phyloP scores from a whole-genome alignment of 2,329 filamentous ascomycete genomes.

The Fusarium longipes region DNA sequence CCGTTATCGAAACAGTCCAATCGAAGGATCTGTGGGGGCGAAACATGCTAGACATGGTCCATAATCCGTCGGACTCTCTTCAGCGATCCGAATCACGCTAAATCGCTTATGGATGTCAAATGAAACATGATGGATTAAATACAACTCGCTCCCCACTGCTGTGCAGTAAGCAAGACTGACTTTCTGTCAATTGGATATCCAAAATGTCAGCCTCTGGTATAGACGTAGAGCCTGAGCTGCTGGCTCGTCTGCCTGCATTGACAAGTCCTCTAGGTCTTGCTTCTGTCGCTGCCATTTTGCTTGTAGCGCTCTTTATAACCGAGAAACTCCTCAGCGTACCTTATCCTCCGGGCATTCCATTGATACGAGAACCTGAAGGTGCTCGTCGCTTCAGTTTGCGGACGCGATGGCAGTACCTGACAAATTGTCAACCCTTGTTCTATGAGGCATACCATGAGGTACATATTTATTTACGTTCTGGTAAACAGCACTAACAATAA shows the following conservation, averaged over 20 bases:
- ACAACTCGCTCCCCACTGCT: neutral
- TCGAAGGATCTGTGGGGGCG: neutral
- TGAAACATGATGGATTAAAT: constrained; percentile 9
- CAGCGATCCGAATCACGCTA: neutral
- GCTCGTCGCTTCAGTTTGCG: constrained; percentile 46
- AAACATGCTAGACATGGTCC: neutral
- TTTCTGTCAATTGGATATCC: neutral
- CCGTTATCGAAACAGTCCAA: neutral
- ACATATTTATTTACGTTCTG: rapidly evolving
- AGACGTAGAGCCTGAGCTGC: constrained; percentile 10
- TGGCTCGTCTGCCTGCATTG: constrained; percentile 17
- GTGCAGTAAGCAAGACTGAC: neutral
- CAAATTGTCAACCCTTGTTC: constrained; percentile 47
- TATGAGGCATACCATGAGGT: constrained; percentile 50
- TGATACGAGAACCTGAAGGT: constrained; percentile 45
- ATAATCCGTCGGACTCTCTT: neutral
- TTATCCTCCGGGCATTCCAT: constrained; percentile 44
- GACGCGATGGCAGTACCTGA: constrained; percentile 47
- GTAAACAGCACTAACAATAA: neutral
- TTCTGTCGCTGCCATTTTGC: neutral
- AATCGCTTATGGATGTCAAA: neutral
- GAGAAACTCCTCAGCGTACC: constrained; percentile 37
- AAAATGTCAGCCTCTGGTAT: neutral
- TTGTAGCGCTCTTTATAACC: constrained; percentile 28
- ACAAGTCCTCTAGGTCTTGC: constrained; percentile 25